Conservation (phyloP, 768 basidiomycete genomes). For the Panaeolus papilionaceus region DNA sequence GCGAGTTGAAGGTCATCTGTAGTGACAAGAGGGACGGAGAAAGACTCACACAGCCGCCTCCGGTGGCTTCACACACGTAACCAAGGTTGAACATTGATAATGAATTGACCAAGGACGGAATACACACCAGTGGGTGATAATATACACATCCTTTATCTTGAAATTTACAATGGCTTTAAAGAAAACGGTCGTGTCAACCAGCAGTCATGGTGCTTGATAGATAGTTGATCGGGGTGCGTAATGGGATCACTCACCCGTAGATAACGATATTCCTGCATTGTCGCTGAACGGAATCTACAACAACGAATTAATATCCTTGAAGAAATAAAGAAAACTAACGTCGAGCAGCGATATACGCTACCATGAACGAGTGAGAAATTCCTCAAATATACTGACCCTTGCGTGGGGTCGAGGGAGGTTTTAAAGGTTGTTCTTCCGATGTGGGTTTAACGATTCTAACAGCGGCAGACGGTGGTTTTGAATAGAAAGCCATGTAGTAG, state of each 20-base stretch:
- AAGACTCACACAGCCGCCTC: conserved; percentile 38
- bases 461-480: conserved; percentile 66
- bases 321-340: conserved; percentile 13
- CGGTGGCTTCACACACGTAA: conserved; percentile 19
- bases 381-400: conserved; percentile 56
- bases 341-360: conserved; percentile 6
- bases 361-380: conserved; percentile 12
- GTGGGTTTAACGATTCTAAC: conserved; percentile 76
- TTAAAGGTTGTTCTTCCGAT: conserved; percentile 43
- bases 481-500: conserved; percentile 69
- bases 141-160: conserved; percentile 88
- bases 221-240: neutral
- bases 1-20: neutral
- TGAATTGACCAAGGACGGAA: neutral
- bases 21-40: conserved; percentile 11
- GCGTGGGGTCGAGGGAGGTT: conserved; percentile 46
- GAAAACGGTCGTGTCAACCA: conserved; percentile 12
- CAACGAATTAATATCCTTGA: conserved; percentile 2
- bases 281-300: conserved; percentile 68
- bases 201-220: neutral
- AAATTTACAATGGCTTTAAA: conserved; percentile 76
- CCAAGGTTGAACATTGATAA: conserved; percentile 9
- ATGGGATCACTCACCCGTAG: conserved; percentile 67
- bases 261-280: conserved; percentile 93
- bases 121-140: conserved; percentile 74